Evolutionary conservation across 345 rosid species (phyloP).

Genomic region (Balakata baccata): DNA sequence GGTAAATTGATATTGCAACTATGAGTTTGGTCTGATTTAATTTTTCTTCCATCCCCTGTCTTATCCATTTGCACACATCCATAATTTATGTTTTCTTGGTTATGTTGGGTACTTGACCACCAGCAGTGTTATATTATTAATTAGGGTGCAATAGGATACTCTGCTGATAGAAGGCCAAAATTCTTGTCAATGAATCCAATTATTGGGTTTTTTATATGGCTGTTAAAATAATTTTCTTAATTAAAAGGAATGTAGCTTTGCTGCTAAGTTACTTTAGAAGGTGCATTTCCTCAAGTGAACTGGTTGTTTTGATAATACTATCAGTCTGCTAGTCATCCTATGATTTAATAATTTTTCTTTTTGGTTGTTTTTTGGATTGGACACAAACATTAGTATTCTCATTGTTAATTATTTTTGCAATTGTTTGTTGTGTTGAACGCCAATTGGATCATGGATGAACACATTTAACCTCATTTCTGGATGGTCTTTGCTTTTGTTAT

Average conservation of each 20-base stretch:
- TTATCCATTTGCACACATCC: not conserved
- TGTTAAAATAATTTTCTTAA: not conserved
- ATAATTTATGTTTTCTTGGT: not conserved
- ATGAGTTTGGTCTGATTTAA: not conserved
- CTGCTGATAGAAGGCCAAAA: not conserved
- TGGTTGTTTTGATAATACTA: not conserved
- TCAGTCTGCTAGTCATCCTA: not conserved
- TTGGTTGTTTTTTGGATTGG: not conserved
- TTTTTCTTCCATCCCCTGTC: not conserved
- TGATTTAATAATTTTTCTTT: not conserved
- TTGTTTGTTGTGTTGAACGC: not conserved
- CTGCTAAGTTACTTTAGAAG: not conserved
- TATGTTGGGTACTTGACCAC: not conserved
- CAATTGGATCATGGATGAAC: not conserved
- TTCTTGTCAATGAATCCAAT: not conserved
- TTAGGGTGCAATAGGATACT: not conserved
- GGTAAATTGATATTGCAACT: not conserved
- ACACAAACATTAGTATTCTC: not conserved
- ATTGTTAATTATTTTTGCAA: not conserved
- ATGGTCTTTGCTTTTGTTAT: not conserved
- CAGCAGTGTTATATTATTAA: not conserved
- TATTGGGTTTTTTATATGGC: not conserved
- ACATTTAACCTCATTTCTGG: not conserved
- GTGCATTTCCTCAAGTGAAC: not conserved
- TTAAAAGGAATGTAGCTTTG: not conserved